Base-by-base conservation (phyloP, 495 filamentous ascomycete genomes). In the Xylaria scruposa region DNA sequence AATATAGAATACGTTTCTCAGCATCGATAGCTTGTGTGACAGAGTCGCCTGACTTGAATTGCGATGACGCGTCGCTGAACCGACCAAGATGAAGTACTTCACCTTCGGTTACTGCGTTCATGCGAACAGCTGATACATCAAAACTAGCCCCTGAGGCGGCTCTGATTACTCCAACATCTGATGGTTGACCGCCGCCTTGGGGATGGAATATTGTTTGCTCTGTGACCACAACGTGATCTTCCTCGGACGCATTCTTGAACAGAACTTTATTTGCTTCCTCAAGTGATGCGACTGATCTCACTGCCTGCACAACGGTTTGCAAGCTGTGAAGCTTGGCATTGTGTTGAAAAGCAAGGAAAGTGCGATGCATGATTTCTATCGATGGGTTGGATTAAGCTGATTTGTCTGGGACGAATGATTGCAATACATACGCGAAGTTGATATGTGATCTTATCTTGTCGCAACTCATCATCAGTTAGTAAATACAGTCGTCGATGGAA, bases 121-220 rank as follows among this genome's bases (percentile, higher is more conserved):
- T 83, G 61, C 89, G 88, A 26, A 87, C 89, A 15, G 83, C 78
- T 3, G 77, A 79, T 36, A 91, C 88, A 19, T 79, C 71, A 75
- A 89, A 90, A 49, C 60, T 77, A 6, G 73, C 44, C 1, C 76
- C 73, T 49, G 76, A 69, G 24, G 62, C 10, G 44, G 72, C 68
- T 56, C 70, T 82, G 68, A 91, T 89, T n/a, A 68, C 70, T 46
- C 90, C 90, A 44, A 80, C 81, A 66, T 92, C 90, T 9, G 84
- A 87, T 38, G 90, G 90, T 74, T 92, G 90, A 44, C 90, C 90
- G 51, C 90, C 90, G 6, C 90, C 90, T 78, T 92, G 89, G 3
- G 88, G 85, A 63, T 91, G 87, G 78, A 92, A 92, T 72, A 91
- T 90, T n/a, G 90, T 92, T 33, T 84, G 47, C 19, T 84, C 80